These are phyloP conservation scores for Taphrina confusa DNA, from an alignment of 1,139 yeast genomes.

Conservation along the genomic window DNA sequence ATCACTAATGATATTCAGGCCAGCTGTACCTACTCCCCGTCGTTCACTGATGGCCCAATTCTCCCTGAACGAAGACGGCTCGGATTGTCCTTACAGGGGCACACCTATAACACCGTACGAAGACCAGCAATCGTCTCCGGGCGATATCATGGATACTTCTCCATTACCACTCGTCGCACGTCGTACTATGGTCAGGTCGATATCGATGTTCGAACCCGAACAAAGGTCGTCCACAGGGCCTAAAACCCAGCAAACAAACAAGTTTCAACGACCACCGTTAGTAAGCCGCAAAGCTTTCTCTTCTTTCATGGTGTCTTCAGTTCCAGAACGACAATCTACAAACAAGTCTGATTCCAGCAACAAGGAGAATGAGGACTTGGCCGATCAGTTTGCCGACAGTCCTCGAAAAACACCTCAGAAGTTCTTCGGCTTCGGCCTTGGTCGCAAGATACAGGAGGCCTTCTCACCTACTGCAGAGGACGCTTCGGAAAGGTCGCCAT, in stretches of 20 bases:
- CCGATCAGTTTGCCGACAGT: constrained; percentile 37
- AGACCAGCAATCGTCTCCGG: constrained; percentile 39
- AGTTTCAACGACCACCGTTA: constrained; percentile 8
- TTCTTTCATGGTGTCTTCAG: constrained; percentile 31
- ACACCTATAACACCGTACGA: constrained; percentile 37
- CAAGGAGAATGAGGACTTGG: constrained; percentile 19
- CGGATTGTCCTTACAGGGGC: too few relatives aligned
- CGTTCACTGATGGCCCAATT: constrained; percentile 45
- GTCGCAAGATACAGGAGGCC: constrained; percentile 37
- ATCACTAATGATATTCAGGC: constrained; percentile 37
- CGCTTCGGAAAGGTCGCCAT: constrained; percentile 35
- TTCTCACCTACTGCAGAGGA: constrained; percentile 37
- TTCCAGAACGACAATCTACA: constrained; percentile 31
- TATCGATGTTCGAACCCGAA: constrained; percentile 28
- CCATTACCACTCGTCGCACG: constrained; percentile 39
- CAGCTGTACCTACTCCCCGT: constrained; percentile 46
- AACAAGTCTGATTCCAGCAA: constrained; percentile 7
- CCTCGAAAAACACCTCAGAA: constrained; percentile 33
- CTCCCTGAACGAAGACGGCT: constrained; percentile 33
- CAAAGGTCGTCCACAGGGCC: not conserved
- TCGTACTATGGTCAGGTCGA: constrained; percentile 19
- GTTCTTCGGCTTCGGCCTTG: constrained; percentile 34
- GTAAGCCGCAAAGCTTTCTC: constrained; percentile 23
- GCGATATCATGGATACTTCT: constrained; percentile 39
- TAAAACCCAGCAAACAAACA: constrained; percentile 34